Conservation (phyloP, 2,329 filamentous ascomycete genomes). For the Chrysosporium queenslandicum region DNA sequence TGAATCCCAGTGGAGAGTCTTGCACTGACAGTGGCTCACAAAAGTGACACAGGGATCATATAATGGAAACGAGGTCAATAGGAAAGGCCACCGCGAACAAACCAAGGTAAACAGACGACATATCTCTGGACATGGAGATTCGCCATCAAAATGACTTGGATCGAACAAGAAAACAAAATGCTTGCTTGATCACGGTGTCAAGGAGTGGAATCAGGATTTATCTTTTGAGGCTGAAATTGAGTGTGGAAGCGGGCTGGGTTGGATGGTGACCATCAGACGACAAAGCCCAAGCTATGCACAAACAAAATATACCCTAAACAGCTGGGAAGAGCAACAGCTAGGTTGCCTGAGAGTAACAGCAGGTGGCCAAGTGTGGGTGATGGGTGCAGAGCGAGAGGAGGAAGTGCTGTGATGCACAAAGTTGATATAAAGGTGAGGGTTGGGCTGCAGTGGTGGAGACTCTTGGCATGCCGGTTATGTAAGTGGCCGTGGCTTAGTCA, state of each 20-base stretch:
- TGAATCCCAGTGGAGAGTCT: background rate
- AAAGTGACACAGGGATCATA: conserved; percentile 20
- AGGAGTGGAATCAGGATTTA: background rate
- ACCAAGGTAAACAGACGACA: conserved; percentile 36
- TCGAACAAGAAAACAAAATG: conserved; percentile 20
- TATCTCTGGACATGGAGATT: conserved; percentile 35
- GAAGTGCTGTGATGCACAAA: conserved; percentile 9
- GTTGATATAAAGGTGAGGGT: conserved; percentile 8
- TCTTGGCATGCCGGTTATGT: background rate
- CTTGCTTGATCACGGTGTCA: conserved; percentile 16
- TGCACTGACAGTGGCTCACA: conserved; percentile 18
- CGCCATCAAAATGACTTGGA: conserved; percentile 31
- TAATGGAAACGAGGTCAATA: conserved; percentile 31
- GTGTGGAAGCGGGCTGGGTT: background rate
- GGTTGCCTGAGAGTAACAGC: background rate
- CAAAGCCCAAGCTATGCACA: background rate
- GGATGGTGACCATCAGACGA: background rate
- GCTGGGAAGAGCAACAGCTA: background rate
- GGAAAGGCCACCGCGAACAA: conserved; percentile 36
- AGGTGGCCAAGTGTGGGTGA: background rate
- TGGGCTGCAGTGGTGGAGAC: conserved; percentile 8
- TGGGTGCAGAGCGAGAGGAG: background rate
- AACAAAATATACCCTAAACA: background rate
- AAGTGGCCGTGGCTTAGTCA: conserved; percentile 8
- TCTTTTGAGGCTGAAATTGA: conserved; percentile 4